Percentiles rank a stretch among this genome's conserved stretches.
Evolutionary conservation across 1,139 yeast species (phyloP).

Genomic region (Candida glucosophila): DNA sequence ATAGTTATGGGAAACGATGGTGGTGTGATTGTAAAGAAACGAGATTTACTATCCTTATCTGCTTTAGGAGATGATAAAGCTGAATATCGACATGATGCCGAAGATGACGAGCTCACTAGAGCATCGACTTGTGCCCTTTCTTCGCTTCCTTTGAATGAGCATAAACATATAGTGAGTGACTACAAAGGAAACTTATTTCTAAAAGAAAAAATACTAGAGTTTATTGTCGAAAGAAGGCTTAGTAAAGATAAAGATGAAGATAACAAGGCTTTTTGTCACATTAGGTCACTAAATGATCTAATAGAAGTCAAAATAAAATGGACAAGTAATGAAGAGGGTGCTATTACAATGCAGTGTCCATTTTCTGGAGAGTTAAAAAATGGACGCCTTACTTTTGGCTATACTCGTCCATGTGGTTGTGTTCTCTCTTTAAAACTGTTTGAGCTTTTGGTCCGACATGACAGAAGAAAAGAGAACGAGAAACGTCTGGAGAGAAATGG

Average conservation of each 20-base stretch:
- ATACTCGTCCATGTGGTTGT: conserved; percentile 35
- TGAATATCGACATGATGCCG: conserved; percentile 33
- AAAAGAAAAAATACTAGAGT: conserved; percentile 58
- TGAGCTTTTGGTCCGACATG: conserved; percentile 1
- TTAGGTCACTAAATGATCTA: conserved; percentile 26
- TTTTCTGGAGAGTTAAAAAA: conserved; percentile 19
- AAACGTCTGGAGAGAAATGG: too few relatives aligned
- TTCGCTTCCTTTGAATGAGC: conserved; percentile 15
- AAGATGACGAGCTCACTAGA: conserved; percentile 6
- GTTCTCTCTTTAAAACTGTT: conserved; percentile 15
- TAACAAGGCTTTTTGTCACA: conserved; percentile 31
- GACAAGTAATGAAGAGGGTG: conserved; percentile 12
- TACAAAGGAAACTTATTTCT: conserved; percentile 61
- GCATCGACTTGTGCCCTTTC: too few relatives aligned
- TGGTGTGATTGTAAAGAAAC: conserved; percentile 40
- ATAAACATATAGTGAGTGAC: conserved; percentile 72
- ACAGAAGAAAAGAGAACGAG: conserved; percentile 1
- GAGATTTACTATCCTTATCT: conserved; percentile 23
- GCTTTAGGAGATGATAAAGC: conserved; percentile 6
- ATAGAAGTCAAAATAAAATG: conserved; percentile 20
- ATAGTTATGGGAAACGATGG: conserved; percentile 52
- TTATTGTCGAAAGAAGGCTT: conserved; percentile 31
- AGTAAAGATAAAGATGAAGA: conserved; percentile 13
- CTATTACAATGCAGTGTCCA: conserved; percentile 40
- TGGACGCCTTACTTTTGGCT: conserved; percentile 18